Evolutionary conservation across 169 alveolate genomes (phyloP), one percentile per base, ranked within the genome.

Genomic region (Plasmodium cynomolgi): DNA sequence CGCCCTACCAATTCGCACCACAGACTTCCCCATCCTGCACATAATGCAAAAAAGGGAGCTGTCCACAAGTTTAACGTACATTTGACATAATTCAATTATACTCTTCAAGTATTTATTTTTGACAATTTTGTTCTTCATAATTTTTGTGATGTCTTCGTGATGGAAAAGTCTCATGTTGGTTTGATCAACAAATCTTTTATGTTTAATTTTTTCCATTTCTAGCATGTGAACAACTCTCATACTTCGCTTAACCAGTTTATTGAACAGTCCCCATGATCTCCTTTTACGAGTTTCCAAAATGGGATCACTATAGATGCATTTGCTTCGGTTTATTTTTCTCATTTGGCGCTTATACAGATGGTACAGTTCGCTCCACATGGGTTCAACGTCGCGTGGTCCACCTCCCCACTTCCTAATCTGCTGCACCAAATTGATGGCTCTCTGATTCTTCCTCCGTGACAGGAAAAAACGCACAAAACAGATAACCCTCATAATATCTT

Each of bases 401-500:
- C 41, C n/a, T 26, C 9, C n/a, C 77, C 41, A 68, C 6, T 68
- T 84, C 1, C 33, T 4, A 58, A 84, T 39, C 13, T 47, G 20
- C 26, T 29, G 44, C n/a, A 84, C 11, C 29, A 37, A 71, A 7
- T 84, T 68, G 54, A 84, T 71, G 29, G 92, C 92, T 23, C 83
- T 77, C 20, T 34, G 80, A 37, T 80, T 23, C 23, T 88, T 79
- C 33, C 81, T 58, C 50, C 7, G 37, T 39, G 88, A 88, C 17
- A 88, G 23, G 82, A 58, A 88, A 5, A 47, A 54, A 39, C 72
- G 72, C 9, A 88, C 82, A 77, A 88, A 77, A 88, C 34, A 44
- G 13, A 79, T 56, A 20, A 88, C n/a, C 50, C 71, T 13, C 71
- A 56, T 34, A 62, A 88, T n/a, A 37, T 77, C 41, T 88, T 88